Evolutionary conservation across 768 basidiomycete genomes (phyloP), one percentile per base, ranked within the genome.

Genomic region (Suillus americanus): DNA sequence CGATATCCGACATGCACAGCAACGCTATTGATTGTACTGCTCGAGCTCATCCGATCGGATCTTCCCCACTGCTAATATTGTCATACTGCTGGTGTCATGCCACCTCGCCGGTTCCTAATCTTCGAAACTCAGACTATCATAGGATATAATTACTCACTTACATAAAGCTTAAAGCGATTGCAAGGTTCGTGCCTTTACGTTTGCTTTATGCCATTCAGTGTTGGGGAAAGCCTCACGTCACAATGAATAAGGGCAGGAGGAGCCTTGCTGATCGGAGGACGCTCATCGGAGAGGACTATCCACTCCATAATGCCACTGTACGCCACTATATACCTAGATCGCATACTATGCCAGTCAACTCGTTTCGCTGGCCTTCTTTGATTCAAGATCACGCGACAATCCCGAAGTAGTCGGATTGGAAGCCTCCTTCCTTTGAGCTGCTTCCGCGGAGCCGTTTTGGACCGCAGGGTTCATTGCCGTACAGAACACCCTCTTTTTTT

Each of bases 391-490:
- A 60, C 55, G 38, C 65, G 35, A 64, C 63, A 60, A 30, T 43
- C 54, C 40, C 41, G 30, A 33, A 50, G 30, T 38, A 2, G 25
- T 59, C 16, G 25, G 20, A 54, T 13, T 54, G 30, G 53, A 53
- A 54, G 10, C 30, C 20, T 54, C 10, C 40, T 53, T 35, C 67
- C 68, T 73, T 71, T 37, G 66, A 67, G 63, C 62, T 62, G 71
- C 68, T 59, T 62, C 66, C 70, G 74, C 67, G 73, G 75, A 68
- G 69, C 76, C 70, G 62, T 54, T 56, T 16, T 62, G 64, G 5
- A 59, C 60, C 60, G 62, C 62, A 64, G 64, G 67, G 57, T 35
- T 61, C 25, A 59, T 66, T 71, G 61, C 69, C 72, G 71, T 69
- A 73, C 37, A 60, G 46, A 56, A 60, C 33, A 40, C 60, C 66